Base-by-base conservation (phyloP, 176 grass and related monocot species). In the Oryza rufipogon region DNA sequence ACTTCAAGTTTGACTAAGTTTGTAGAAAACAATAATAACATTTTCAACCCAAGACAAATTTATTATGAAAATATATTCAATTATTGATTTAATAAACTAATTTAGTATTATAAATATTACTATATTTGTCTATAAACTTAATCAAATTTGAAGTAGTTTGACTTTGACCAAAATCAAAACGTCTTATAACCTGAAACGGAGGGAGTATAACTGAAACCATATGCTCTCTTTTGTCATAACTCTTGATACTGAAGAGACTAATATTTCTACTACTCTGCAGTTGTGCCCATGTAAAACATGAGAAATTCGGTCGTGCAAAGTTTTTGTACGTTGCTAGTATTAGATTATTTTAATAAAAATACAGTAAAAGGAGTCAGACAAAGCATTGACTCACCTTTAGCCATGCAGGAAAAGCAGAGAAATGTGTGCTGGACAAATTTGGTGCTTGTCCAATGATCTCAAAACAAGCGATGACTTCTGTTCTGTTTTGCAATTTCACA, bases 401-500 rank as follows among this genome's bases (percentile, higher is more conserved):
- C 96, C 96, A 98, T 47, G 78, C 78, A 72, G 96, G 93, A 77
- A 95, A 91, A 66, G 81, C 76, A 60, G 79, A 75, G 38, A 73
- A 85, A 85, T 33, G 26, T 79, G 25, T 47, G 26, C 73, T 51
- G 54, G 65, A 73, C 4, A 82, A 82, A 75, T 30, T 81, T 82
- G 72, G 30, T 80, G 81, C 73, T 76, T 84, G 38, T 66, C 74
- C 82, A 70, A 76, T 88, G 47, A 95, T 83, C 79, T 90, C 72
- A 83, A 95, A 98, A 76, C 75, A 80, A 80, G 76, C 89, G 6
- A 16, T 58, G 56, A 87, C 81, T 81, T 77, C 75, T 63, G 17
- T 89, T 77, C 71, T 93, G 79, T 95, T 98, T 88, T 80, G 86
- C 78, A 98, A 48, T 90, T 90, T 90, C 22, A 95, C 16, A 85